Evolutionary conservation across 148 eudicot species (phyloP).

Genomic region (Chenopodium formosanum): DNA sequence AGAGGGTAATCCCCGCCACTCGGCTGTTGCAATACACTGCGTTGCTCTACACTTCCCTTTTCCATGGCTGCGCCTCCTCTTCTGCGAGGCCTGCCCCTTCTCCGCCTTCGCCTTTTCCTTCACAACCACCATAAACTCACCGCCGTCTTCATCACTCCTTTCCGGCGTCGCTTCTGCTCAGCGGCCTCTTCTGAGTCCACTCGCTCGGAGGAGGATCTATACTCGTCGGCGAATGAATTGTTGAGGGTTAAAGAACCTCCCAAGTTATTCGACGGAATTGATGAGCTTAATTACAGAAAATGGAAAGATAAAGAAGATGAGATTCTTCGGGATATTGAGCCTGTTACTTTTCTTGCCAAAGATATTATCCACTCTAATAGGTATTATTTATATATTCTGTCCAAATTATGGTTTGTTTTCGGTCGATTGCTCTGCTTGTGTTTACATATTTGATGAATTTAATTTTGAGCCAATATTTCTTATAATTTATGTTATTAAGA

Average conservation of each 20-base stretch:
- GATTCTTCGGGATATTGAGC: constrained; percentile 59
- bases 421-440: background rate
- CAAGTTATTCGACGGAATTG: constrained; percentile 28
- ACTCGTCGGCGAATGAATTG: constrained; percentile 11
- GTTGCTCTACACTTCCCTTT: background rate
- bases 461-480: background rate
- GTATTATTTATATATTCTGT: constrained; percentile 18
- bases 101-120: constrained; percentile 32
- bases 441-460: background rate
- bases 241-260: constrained; percentile 36
- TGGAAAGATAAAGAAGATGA: constrained; percentile 62
- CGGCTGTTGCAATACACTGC: too few relatives aligned
- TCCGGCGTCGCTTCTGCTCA: constrained; percentile 21
- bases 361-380: constrained; percentile 74
- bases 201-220: constrained; percentile 28
- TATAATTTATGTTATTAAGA: background rate
- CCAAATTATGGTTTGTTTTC: background rate
- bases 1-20: too few relatives aligned
- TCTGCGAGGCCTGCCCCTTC: constrained; percentile 41
- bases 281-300: constrained; percentile 39
- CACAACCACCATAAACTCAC: constrained; percentile 15
- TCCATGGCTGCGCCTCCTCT: constrained; percentile 45
- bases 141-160: constrained; percentile 7
- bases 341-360: constrained; percentile 48
- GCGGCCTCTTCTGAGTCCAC: constrained; percentile 29